Percentiles rank a stretch among this genome's conserved stretches.
phyloP scores from a whole-genome alignment of 176 grass and related monocot genomes.

The Bothriochloa decipiens region DNA sequence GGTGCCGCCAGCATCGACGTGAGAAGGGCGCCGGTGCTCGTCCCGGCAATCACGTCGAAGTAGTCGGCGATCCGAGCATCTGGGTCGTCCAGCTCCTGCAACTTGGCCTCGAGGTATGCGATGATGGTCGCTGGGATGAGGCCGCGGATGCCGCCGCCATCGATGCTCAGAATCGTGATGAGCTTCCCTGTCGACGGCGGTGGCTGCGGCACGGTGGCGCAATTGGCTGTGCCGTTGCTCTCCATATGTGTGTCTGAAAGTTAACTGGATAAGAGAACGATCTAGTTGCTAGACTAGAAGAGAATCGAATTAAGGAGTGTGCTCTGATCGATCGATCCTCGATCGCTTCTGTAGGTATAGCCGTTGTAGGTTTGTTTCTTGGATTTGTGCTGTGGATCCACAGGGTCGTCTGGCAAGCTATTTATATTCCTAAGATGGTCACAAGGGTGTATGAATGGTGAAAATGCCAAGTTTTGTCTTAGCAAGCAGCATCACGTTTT shows the following conservation, averaged over 20 bases:
- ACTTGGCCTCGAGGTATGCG: constrained; percentile 54
- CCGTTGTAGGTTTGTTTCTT: no score
- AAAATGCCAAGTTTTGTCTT: not conserved
- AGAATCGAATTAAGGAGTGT: no score
- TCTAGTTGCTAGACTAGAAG: no score
- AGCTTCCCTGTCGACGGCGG: constrained; percentile 47
- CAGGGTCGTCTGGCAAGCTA: not conserved
- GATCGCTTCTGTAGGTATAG: not conserved
- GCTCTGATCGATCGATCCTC: no score
- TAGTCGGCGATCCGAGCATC: constrained; percentile 51
- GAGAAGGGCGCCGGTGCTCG: constrained; percentile 55
- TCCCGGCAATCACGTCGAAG: constrained; percentile 79
- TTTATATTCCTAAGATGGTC: not conserved
- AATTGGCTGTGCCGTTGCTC: not conserved
- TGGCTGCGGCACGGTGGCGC: not conserved
- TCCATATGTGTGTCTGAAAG: constrained; percentile 12
- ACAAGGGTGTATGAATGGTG: not conserved
- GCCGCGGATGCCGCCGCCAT: constrained; percentile 75
- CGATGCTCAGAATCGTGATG: constrained; percentile 72
- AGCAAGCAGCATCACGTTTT: not conserved
- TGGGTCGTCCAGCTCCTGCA: constrained; percentile 2
- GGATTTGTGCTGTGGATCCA: not conserved
- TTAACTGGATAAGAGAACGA: not conserved
- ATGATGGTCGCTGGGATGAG: constrained; percentile 69
- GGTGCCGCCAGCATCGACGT: constrained; percentile 50